These are phyloP conservation scores for Fusarium palustre DNA, from an alignment of 2,329 filamentous ascomycete genomes.

Conservation along the genomic window DNA sequence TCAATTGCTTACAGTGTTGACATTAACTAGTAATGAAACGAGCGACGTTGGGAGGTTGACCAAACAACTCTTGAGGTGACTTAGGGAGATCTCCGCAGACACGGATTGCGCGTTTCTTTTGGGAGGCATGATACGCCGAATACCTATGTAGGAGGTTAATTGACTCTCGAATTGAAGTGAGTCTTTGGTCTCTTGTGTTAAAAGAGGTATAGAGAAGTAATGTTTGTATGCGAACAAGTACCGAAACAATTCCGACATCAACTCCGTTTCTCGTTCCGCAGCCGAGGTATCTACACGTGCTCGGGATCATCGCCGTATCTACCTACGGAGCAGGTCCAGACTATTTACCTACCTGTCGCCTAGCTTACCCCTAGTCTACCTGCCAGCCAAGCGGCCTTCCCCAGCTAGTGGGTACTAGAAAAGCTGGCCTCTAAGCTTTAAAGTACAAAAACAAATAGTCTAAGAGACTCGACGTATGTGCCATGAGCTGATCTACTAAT, in stretches of 20 bases:
- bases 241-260: conserved; percentile 39
- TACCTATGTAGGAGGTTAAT: not conserved
- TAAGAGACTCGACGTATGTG: not conserved
- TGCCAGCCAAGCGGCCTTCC: not conserved
- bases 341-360: not conserved
- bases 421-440: not conserved
- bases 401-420: not conserved
- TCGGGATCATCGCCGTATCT: conserved; percentile 45
- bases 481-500: not conserved
- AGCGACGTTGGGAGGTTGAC: conserved; percentile 90
- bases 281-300: conserved; percentile 55
- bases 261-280: conserved; percentile 38
- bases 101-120: conserved; percentile 71
- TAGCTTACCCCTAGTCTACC: not conserved
- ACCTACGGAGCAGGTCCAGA: not conserved
- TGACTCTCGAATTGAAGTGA: conserved; percentile 8
- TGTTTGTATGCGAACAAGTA: conserved; percentile 29
- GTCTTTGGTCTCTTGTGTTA: not conserved
- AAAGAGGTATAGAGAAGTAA: conserved; percentile 8
- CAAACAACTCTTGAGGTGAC: conserved; percentile 92
- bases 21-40: conserved; percentile 85
- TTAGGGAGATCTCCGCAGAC: conserved; percentile 84
- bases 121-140: conserved; percentile 57
- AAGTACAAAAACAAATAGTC: not conserved
- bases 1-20: conserved; percentile 79